Evolutionary conservation across 805 yeast species (phyloP).

Genomic region (Pichia occidentalis): DNA sequence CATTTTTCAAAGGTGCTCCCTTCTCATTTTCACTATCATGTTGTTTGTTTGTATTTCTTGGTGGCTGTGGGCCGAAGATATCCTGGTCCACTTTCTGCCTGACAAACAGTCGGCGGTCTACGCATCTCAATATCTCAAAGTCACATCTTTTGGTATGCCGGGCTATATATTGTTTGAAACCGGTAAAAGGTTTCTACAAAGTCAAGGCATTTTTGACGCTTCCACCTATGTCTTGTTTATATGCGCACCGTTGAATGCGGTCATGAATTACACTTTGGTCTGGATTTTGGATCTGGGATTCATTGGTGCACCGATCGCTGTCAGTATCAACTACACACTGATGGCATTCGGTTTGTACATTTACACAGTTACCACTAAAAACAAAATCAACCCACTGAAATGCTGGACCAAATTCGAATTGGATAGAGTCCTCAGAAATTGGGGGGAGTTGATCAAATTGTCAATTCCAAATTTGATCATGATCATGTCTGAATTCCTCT

Average conservation of each 20-base stretch:
- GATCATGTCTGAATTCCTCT: slow-evolving; percentile 75
- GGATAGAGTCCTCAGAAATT: slow-evolving; percentile 41
- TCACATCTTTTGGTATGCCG: slow-evolving; percentile 60
- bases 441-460: slow-evolving; percentile 57
- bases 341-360: slow-evolving; percentile 54
- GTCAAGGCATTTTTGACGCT: slow-evolving; percentile 76
- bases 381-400: slow-evolving; percentile 29
- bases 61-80: slow-evolving; percentile 47
- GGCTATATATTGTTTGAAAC: slow-evolving; percentile 63
- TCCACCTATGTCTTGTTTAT: slow-evolving; percentile 62
- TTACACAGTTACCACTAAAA: slow-evolving; percentile 42
- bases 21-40: slow-evolving; percentile 43
- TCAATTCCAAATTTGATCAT: slow-evolving; percentile 70
- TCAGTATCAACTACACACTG: slow-evolving; percentile 61
- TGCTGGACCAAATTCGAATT: slow-evolving; percentile 33
- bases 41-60: slow-evolving; percentile 55
- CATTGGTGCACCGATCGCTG: slow-evolving; percentile 72
- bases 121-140: slow-evolving; percentile 52
- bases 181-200: slow-evolving; percentile 65
- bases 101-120: slow-evolving; percentile 40
- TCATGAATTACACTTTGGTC: slow-evolving; percentile 62
- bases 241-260: slow-evolving; percentile 70
- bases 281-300: slow-evolving; percentile 65
- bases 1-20: slow-evolving; percentile 60
- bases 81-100: slow-evolving; percentile 38